Conservation (phyloP, 176 grass and related monocot genomes). For the Typha latifolia region DNA sequence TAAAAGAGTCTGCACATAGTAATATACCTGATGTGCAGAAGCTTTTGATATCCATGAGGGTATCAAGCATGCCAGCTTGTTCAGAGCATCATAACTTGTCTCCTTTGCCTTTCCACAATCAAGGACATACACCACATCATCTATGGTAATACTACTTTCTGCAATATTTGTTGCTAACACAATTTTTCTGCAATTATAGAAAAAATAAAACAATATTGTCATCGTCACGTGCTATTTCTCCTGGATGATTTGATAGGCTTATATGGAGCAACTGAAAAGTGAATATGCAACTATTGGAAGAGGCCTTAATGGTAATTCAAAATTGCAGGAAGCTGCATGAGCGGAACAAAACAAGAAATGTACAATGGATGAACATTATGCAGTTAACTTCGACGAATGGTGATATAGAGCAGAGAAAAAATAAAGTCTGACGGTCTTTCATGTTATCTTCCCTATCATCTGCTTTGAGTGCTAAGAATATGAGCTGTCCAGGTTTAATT, state of each 20-base stretch:
- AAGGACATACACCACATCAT: conserved; percentile 96
- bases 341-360: too few species aligned
- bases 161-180: conserved; percentile 94
- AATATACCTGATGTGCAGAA: conserved; percentile 82
- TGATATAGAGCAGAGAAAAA: too few species aligned
- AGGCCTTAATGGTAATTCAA: too few species aligned
- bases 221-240: not conserved
- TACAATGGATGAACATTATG: too few species aligned
- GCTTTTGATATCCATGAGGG: conserved; percentile 99
- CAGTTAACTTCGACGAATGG: too few species aligned
- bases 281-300: too few species aligned
- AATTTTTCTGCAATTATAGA: conserved; percentile 79
- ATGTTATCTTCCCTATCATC: too few species aligned
- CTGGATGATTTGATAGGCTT: not conserved
- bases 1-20: not conserved
- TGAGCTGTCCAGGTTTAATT: too few species aligned
- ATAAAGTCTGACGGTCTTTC: too few species aligned
- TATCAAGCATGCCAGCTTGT: conserved; percentile 85
- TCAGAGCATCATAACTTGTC: conserved; percentile 97
- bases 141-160: conserved; percentile 95
- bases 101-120: conserved; percentile 98
- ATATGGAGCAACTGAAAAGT: too few species aligned
- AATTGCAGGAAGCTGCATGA: too few species aligned
- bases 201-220: conserved; percentile 5
- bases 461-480: too few species aligned